These are phyloP conservation scores for Fusarium hainanense DNA, from an alignment of 2,329 filamentous ascomycete genomes.

Conservation along the genomic window DNA sequence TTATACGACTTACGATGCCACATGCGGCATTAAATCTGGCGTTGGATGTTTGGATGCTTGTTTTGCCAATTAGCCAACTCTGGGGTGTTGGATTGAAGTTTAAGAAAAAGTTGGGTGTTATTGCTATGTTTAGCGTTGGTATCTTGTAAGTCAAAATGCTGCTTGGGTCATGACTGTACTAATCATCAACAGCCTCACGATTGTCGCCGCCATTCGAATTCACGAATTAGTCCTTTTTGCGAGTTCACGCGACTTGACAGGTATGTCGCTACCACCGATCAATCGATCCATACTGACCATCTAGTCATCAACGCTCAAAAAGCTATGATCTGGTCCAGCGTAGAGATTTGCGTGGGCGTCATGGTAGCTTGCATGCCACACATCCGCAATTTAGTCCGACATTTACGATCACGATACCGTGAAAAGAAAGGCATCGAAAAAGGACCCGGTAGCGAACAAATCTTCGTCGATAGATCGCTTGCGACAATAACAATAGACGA, in stretches of 20 bases:
- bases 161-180: not conserved
- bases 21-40: slow-evolving; percentile 5
- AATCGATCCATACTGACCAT: not conserved
- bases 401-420: not conserved
- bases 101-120: slow-evolving; percentile 21
- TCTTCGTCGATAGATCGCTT: slow-evolving; percentile 30
- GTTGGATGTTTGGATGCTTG: slow-evolving; percentile 26
- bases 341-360: slow-evolving; percentile 20
- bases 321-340: slow-evolving; percentile 17
- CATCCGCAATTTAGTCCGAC: slow-evolving; percentile 4
- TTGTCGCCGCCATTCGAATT: slow-evolving; percentile 16
- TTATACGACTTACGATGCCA: not conserved
- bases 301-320: slow-evolving; percentile 8
- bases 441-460: not conserved
- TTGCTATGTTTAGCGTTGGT: slow-evolving; percentile 32
- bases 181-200: slow-evolving; percentile 3
- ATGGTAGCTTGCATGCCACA: slow-evolving; percentile 35
- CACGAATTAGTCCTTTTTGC: slow-evolving; percentile 5
- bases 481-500: not conserved
- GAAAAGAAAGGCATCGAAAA: not conserved
- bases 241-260: slow-evolving; percentile 6
- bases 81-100: slow-evolving; percentile 19
- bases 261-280: not conserved
- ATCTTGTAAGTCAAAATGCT: slow-evolving; percentile 2
- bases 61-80: slow-evolving; percentile 20